Evolutionary conservation across 306 rosid species (phyloP).

Genomic region (Acacia crassicarpa): DNA sequence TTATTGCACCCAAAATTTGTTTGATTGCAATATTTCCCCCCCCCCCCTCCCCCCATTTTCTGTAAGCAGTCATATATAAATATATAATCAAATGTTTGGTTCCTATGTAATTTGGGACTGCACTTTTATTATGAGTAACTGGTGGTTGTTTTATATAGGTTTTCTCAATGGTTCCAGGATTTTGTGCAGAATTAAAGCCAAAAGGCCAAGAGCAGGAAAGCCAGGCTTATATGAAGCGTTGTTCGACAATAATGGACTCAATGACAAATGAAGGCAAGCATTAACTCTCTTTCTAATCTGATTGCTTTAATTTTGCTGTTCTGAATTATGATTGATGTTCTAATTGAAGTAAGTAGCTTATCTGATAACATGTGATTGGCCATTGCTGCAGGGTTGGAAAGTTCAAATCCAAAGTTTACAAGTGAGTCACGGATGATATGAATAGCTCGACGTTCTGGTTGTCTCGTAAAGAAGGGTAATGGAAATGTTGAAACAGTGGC

Average conservation of each 20-base stretch:
- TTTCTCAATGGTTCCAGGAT: slow-evolving; percentile 77
- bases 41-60: not conserved
- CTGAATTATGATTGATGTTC: not conserved
- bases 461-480: slow-evolving; percentile 61
- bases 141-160: slow-evolving; percentile 45
- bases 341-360: not conserved
- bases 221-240: slow-evolving; percentile 63
- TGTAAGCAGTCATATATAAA: not conserved
- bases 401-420: slow-evolving; percentile 73
- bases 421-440: slow-evolving; percentile 82
- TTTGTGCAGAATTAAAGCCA: slow-evolving; percentile 65
- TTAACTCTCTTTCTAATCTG: too few relatives aligned
- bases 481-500: too few relatives aligned
- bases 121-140: slow-evolving; percentile 1
- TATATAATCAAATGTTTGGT: not conserved
- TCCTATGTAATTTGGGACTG: slow-evolving; percentile 3
- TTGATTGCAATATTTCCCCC: not conserved
- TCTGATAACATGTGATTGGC: slow-evolving; percentile 25
- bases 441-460: slow-evolving; percentile 84
- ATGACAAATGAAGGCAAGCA: slow-evolving; percentile 63
- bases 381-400: slow-evolving; percentile 72
- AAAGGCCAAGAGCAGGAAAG: slow-evolving; percentile 75
- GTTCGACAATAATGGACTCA: slow-evolving; percentile 80
- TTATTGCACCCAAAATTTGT: slow-evolving; percentile 22
- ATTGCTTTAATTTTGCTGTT: not conserved